Evolutionary conservation across 129 eudicot species (phyloP), one percentile per base, ranked within the genome.

Genomic region (Silybum marianum): DNA sequence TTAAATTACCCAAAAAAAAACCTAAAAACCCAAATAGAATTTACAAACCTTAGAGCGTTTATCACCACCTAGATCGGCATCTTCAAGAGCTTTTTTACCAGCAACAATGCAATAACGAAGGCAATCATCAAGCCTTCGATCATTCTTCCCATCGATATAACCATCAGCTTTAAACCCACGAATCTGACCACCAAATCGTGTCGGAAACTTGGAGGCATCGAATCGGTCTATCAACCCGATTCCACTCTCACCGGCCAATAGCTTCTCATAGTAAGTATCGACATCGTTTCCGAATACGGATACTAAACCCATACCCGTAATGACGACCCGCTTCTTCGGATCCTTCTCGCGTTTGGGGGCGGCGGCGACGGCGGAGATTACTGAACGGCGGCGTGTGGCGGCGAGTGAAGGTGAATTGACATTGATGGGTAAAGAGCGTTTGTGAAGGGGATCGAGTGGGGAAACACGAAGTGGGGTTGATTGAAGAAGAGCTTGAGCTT

Each of bases 281-380:
- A 90, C 97, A 7, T 96, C 99, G 73, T 93, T 96, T 1, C 99
- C 99, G 76, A 96, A 96, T 0, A 96, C 99, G 6, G 98, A 93
- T 4, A 96, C 99, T n/a, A 93, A 78, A 5, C 99, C 99, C 99
- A 90, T 92, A 1, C 99, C 99, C 19, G 99, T 95, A 46, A 95
- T 92, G 30, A 95, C 99, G 8, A 95, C 97, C 9, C 99, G 91
- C 80, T 95, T 95, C 78, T 91, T 95, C 3, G 99, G 99, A 83
- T 95, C 99, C 71, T 76, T 95, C 71, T 95, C 99, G 16, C 97
- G 88, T 66, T 88, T 88, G 14, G 99, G 98, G 26, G 93, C 87
- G 32, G 93, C 34, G 18, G 58, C 72, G 36, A 87, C 84, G 32
- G 91, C 91, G 11, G 86, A 66, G 2, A 88, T 84, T 69, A 84